Evolutionary conservation across 371 early-diverging fungal species (phyloP).

Genomic region (Actinomortierella wolfii): DNA sequence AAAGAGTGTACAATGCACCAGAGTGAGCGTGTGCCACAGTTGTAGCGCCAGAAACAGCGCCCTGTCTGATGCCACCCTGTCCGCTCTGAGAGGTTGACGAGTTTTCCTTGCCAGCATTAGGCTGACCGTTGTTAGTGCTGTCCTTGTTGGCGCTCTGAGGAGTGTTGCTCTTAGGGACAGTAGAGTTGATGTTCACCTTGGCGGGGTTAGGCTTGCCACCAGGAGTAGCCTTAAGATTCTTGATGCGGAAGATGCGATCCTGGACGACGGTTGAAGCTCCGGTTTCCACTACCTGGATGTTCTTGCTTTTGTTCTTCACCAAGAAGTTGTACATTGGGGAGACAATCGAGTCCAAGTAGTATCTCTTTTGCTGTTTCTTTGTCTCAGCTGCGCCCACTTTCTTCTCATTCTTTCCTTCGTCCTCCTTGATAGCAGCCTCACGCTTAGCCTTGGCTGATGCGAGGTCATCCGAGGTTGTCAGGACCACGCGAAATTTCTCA

Average conservation of each 20-base stretch:
- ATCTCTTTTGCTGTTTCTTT: background rate
- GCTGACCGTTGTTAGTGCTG: too few species aligned
- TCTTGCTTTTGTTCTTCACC: background rate
- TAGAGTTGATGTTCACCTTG: conserved; percentile 17
- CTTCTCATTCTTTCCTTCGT: background rate
- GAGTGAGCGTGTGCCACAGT: too few species aligned
- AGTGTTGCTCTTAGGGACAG: conserved; percentile 1
- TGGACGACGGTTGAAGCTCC: conserved; percentile 6
- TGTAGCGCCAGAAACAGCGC: too few species aligned
- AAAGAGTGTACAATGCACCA: background rate
- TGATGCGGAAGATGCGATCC: conserved; percentile 40
- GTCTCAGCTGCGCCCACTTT: background rate
- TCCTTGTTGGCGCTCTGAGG: too few species aligned
- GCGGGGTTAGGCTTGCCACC: conserved; percentile 30
- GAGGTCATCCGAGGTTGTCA: conserved; percentile 16
- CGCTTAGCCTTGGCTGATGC: background rate
- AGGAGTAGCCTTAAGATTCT: conserved; percentile 17
- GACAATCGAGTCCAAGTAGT: background rate
- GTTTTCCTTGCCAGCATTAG: too few species aligned
- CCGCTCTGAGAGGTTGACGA: too few species aligned
- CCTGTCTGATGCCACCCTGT: too few species aligned
- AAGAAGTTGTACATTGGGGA: too few species aligned
- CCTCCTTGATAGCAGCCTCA: background rate
- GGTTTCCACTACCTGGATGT: background rate
- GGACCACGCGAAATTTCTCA: conserved; percentile 26